Evolutionary conservation across 2,329 filamentous ascomycete genomes (phyloP).

Genomic region (Penicillium sp.): DNA sequence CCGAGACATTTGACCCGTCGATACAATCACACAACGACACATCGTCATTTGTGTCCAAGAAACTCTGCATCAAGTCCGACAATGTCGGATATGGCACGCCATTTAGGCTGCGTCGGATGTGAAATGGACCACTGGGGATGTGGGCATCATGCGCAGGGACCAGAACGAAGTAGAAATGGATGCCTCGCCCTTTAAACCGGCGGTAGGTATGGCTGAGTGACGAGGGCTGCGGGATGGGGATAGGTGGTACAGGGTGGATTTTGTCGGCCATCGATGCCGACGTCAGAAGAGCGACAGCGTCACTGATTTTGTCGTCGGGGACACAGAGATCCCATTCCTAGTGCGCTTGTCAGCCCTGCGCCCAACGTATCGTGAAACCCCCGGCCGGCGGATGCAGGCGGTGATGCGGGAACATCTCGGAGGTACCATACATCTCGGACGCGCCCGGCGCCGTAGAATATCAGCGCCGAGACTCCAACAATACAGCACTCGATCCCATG

Average conservation of each 20-base stretch:
- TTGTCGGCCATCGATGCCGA: conserved; percentile 18
- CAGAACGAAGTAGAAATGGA: conserved; percentile 28
- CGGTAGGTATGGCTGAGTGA: conserved; percentile 29
- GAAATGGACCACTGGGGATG: conserved; percentile 24
- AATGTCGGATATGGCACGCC: conserved; percentile 31
- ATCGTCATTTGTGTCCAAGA: conserved; percentile 27
- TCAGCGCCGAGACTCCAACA: conserved; percentile 28
- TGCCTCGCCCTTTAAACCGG: conserved; percentile 29
- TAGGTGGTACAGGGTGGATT: conserved; percentile 21
- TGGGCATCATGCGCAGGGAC: conserved; percentile 28
- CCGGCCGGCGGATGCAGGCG: no score
- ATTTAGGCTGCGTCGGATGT: conserved; percentile 27
- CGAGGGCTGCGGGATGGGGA: conserved; percentile 23
- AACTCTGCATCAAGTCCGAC: conserved; percentile 29
- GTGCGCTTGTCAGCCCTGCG: conserved; percentile 4
- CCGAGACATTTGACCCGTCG: conserved; percentile 30
- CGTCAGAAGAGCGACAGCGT: conserved; percentile 24
- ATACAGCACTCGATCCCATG: conserved; percentile 31
- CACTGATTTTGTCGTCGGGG: conserved; percentile 23
- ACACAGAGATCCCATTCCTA: conserved; percentile 32
- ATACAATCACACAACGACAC: conserved; percentile 30
- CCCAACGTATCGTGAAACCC: no score
- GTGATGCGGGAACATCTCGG: no score
- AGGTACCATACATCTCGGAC: conserved; percentile 25
- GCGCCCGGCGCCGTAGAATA: conserved; percentile 29